A percentile compares a stretch with the other conserved stretches of the same genome.
Evolutionary conservation across 495 filamentous ascomycete species (phyloP).

Genomic region (Pyrenula massariospora): DNA sequence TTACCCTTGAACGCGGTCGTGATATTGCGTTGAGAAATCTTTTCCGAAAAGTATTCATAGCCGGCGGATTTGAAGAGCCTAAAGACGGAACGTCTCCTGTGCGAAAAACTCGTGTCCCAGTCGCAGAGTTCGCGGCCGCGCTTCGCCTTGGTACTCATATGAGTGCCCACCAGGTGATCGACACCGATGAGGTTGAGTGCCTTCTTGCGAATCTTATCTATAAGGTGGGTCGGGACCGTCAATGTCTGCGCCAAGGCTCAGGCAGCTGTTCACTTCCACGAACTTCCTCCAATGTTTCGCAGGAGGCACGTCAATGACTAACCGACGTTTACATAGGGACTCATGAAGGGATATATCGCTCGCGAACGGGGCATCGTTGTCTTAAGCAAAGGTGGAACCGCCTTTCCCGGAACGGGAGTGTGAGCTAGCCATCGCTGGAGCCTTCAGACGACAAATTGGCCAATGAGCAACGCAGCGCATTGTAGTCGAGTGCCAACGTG

Average conservation of each 20-base stretch:
- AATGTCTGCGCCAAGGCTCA: not conserved
- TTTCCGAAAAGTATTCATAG: slow-evolving; percentile 77
- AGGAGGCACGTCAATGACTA: not conserved
- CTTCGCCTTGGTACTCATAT: slow-evolving; percentile 38
- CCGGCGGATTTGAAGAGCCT: slow-evolving; percentile 61
- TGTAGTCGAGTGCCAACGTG: not conserved
- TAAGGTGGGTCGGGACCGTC: slow-evolving; percentile 53
- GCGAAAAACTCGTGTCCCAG: slow-evolving; percentile 64
- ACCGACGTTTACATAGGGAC: slow-evolving; percentile 38
- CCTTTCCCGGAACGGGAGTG: slow-evolving; percentile 92
- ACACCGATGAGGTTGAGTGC: slow-evolving; percentile 92
- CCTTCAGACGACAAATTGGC: not conserved
- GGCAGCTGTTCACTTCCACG: slow-evolving; percentile 1
- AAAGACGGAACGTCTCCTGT: slow-evolving; percentile 53
- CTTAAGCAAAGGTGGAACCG: slow-evolving; percentile 68
- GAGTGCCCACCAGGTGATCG: slow-evolving; percentile 52
- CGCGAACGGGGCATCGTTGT: slow-evolving; percentile 82
- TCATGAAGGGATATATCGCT: slow-evolving; percentile 97
- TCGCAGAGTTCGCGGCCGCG: slow-evolving; percentile 66
- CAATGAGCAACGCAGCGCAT: not conserved
- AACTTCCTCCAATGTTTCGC: not conserved
- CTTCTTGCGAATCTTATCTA: slow-evolving; percentile 90
- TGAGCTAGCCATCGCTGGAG: slow-evolving; percentile 26
- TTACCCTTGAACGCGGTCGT: slow-evolving; percentile 82
- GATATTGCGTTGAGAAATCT: slow-evolving; percentile 87